Conservation (phyloP, 129 eudicot species). For the Sambucus nigra region DNA sequence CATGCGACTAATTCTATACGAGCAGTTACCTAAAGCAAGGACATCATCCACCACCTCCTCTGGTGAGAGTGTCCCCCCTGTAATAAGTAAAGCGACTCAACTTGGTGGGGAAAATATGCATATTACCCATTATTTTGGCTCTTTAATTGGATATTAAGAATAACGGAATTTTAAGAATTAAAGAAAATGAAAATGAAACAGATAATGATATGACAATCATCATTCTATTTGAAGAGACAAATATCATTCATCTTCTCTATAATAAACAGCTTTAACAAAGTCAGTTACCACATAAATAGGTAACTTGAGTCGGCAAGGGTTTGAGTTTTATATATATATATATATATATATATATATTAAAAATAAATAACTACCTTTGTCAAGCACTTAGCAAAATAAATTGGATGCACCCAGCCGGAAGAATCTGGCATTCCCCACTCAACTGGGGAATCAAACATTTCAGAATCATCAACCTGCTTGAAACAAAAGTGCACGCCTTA, state of each 20-base stretch:
- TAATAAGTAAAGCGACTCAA: background rate
- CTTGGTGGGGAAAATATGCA: background rate
- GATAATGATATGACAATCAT: background rate
- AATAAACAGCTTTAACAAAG: background rate
- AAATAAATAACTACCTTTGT: constrained; percentile 53
- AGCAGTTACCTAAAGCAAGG: background rate
- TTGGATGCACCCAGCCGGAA: constrained; percentile 43
- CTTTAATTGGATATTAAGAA: no score
- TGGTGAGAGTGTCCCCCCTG: background rate
- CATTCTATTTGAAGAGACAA: background rate
- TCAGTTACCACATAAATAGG: background rate
- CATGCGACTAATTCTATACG: background rate
- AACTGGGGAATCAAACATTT: constrained; percentile 18
- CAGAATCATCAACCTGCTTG: constrained; percentile 37
- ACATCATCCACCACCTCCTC: background rate
- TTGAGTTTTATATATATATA: no score
- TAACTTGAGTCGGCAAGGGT: constrained; percentile 2
- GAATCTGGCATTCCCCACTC: constrained; percentile 45
- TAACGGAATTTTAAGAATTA: background rate
- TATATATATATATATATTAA: no score
- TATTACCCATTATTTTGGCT: background rate
- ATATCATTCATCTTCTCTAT: background rate
- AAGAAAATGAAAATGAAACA: background rate
- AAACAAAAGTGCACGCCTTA: constrained; percentile 5
- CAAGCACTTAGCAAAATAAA: constrained; percentile 74